phyloP scores from a whole-genome alignment of 1,284 basidiomycete species.

The Trametes pubescens region DNA sequence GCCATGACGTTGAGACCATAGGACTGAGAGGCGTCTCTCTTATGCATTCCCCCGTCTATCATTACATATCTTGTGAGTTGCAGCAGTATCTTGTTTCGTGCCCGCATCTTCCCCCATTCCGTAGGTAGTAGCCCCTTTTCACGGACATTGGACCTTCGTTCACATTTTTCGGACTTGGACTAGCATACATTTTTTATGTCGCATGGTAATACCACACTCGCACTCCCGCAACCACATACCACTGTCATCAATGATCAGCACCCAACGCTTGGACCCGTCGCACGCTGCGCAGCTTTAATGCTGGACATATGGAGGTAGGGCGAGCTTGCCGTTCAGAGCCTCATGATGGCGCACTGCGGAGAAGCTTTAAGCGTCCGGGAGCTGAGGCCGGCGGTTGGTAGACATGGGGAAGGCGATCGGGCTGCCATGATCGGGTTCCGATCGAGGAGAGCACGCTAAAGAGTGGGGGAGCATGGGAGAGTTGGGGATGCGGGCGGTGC shows the following conservation, averaged over 20 bases:
- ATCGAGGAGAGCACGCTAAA: constrained; percentile 7
- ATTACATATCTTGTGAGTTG: neutral
- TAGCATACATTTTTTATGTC: constrained; percentile 28
- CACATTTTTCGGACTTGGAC: constrained; percentile 27
- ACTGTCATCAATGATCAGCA: constrained; percentile 16
- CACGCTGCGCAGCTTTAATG: neutral
- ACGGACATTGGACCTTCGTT: constrained; percentile 31
- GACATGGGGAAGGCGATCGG: constrained; percentile 11
- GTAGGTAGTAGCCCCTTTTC: constrained; percentile 19
- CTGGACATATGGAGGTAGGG: neutral
- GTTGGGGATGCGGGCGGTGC: constrained; percentile 24
- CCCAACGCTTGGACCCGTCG: neutral
- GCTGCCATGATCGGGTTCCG: constrained; percentile 2
- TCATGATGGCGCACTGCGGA: constrained; percentile 3
- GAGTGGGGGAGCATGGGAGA: constrained; percentile 28
- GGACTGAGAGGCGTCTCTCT: constrained; percentile 6
- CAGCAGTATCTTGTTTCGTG: neutral
- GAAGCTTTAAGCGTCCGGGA: neutral
- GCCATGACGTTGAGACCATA: constrained; percentile 5
- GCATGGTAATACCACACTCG: constrained; percentile 25
- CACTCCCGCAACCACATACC: constrained; percentile 18
- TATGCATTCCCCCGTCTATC: constrained; percentile 9
- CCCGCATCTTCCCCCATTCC: neutral
- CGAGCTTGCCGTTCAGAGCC: neutral
- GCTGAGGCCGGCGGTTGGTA: constrained; percentile 10